Evolutionary conservation across 2,329 filamentous ascomycete species (phyloP), one percentile per base, ranked within the genome.

Genomic region (Pseudogymnoascus sp.): DNA sequence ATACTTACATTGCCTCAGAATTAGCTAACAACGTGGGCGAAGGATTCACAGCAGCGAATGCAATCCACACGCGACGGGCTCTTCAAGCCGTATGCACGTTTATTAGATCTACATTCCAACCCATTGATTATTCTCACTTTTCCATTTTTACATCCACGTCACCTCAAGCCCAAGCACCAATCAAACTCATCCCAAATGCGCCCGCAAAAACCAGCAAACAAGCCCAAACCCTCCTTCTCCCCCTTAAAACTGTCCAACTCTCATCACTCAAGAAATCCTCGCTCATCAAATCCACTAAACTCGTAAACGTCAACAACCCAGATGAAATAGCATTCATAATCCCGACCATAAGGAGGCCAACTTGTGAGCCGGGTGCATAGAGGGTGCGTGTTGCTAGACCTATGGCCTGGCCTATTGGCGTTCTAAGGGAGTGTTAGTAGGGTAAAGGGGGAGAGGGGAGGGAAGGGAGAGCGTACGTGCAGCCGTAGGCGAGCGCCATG

Each of bases 261-360:
- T 89, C 88, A 68, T 91, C 88, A 11, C 84, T 86, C 65, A 92
- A 71, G 69, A 93, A 93, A 69, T 95, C 90, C 75, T 93, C 90
- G 0, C 89, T 88, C 59, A 95, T 79, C 23, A 95, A 79, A 76
- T 95, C 89, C 4, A 93, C 90, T 42, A 93, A 78, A 0, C 89
- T 89, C 0, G 90, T 90, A 72, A 92, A 95, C 4, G 93, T 79
- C 36, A 95, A 76, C 62, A 95, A 79, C 0, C 90, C 90, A 59
- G 88, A 87, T 11, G 89, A 91, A 60, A 95, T 87, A 42, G 90
- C 89, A 69, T 95, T 93, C 80, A 92, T 93, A 71, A 91, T 84
- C n/a, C 90, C 90, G 6, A 93, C 90, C 75, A 92, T 86, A 34
- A 95, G 78, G 53, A 95, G 76, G 0, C 90, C 90, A 0, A 85